A percentile compares a stretch with the other conserved stretches of the same genome.
Evolutionary conservation across 176 grass and related monocot species (phyloP).

Genomic region (Alopecurus myosuroides): DNA sequence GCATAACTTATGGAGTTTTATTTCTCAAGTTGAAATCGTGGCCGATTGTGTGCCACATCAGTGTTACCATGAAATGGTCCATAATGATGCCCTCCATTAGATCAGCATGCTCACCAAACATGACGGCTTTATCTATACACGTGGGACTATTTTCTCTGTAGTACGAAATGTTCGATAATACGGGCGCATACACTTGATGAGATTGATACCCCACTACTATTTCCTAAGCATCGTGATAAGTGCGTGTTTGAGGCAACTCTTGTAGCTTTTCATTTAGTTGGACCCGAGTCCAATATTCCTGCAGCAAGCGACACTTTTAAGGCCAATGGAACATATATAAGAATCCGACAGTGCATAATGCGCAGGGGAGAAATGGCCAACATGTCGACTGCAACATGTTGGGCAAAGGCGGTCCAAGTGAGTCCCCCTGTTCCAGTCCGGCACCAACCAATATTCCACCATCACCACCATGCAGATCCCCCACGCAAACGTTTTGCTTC

Average conservation of each 20-base stretch:
- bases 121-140: neutral
- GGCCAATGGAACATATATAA: neutral
- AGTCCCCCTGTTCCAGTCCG: constrained; percentile 10
- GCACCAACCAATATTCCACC: constrained; percentile 13
- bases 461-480: neutral
- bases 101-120: neutral
- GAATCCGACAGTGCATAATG: neutral
- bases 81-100: too few species aligned
- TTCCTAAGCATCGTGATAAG: neutral
- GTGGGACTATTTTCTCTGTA: neutral
- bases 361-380: neutral
- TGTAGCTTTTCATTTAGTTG: neutral
- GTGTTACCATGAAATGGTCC: too few species aligned
- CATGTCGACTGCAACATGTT: neutral
- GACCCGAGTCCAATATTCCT: constrained; percentile 1
- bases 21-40: too few species aligned
- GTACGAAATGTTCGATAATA: neutral
- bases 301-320: neutral
- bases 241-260: neutral
- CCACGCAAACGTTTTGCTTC: constrained; percentile 9
- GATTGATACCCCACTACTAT: neutral
- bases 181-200: neutral
- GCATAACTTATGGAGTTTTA: too few species aligned
- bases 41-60: too few species aligned
- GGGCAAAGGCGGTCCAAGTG: neutral